phyloP scores from a whole-genome alignment of 768 basidiomycete species.

The Termitomyces sp. region DNA sequence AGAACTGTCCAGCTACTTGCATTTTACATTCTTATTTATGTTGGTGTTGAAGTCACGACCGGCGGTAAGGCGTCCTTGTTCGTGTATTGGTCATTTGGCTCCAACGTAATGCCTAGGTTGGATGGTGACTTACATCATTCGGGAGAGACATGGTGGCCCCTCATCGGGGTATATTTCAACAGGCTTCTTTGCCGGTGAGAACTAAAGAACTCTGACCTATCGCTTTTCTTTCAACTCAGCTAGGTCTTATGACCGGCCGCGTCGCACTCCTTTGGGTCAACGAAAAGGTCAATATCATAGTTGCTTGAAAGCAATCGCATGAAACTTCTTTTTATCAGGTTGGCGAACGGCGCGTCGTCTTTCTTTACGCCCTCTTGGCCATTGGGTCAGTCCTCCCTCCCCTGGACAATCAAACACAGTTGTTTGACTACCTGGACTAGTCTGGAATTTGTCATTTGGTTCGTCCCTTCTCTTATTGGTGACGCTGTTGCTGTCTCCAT shows the following conservation, averaged over 20 bases:
- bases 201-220: neutral
- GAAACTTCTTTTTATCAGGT: conserved; percentile 26
- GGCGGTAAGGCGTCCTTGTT: conserved; percentile 30
- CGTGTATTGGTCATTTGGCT: neutral
- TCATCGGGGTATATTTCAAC: conserved; percentile 26
- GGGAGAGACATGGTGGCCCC: conserved; percentile 32
- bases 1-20: conserved; percentile 60
- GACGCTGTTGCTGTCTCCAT: conserved; percentile 62
- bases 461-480: conserved; percentile 61
- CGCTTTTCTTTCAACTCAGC: neutral
- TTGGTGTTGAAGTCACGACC: conserved; percentile 64
- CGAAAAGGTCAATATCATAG: conserved; percentile 30
- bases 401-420: neutral
- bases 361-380: conserved; percentile 46
- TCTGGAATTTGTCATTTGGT: conserved; percentile 67
- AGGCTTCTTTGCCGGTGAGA: conserved; percentile 23
- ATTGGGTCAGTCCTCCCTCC: conserved; percentile 35
- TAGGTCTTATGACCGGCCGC: conserved; percentile 58
- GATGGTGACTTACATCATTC: conserved; percentile 59
- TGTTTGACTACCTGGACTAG: conserved; percentile 23
- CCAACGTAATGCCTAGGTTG: conserved; percentile 39
- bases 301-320: neutral
- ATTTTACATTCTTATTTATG: conserved; percentile 61
- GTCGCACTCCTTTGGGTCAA: conserved; percentile 55
- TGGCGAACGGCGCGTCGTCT: conserved; percentile 51